These are phyloP conservation scores for Mycocentrospora acerina DNA, from an alignment of 2,329 filamentous ascomycete species.

Conservation along the genomic window DNA sequence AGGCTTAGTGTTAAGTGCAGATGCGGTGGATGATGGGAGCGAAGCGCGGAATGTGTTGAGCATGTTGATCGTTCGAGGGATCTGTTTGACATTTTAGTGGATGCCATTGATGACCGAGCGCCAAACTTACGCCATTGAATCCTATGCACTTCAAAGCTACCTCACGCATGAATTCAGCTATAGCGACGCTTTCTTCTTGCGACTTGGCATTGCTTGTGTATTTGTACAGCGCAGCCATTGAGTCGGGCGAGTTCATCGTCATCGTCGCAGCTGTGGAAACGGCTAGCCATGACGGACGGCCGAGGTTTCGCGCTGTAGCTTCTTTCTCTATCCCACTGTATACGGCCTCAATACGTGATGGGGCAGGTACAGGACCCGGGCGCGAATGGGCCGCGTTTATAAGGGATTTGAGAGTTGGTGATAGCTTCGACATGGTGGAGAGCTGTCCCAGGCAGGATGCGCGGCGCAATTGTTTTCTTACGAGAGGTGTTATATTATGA, in stretches of 20 bases:
- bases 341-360: constrained; percentile 31
- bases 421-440: constrained; percentile 39
- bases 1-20: constrained; percentile 57
- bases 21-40: constrained; percentile 59
- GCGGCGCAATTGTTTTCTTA: no score
- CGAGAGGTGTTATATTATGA: no score
- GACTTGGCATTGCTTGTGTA: constrained; percentile 29
- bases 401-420: constrained; percentile 37
- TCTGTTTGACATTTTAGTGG: constrained; percentile 41
- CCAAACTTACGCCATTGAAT: constrained; percentile 62
- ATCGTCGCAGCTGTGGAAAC: constrained; percentile 70
- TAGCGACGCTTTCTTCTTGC: constrained; percentile 45
- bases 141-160: constrained; percentile 76
- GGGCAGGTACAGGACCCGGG: constrained; percentile 37
- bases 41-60: constrained; percentile 69
- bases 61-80: constrained; percentile 81
- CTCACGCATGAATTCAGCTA: constrained; percentile 73
- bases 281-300: constrained; percentile 40
- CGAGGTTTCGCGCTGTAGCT: constrained; percentile 30
- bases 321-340: constrained; percentile 36
- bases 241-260: constrained; percentile 82
- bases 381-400: constrained; percentile 39
- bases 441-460: background rate
- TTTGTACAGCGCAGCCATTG: constrained; percentile 64
- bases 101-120: background rate